These are phyloP conservation scores for bread wheat (Triticum aestivum) DNA, from an alignment of 176 grass and related monocot species.

Conservation along the genomic window DNA sequence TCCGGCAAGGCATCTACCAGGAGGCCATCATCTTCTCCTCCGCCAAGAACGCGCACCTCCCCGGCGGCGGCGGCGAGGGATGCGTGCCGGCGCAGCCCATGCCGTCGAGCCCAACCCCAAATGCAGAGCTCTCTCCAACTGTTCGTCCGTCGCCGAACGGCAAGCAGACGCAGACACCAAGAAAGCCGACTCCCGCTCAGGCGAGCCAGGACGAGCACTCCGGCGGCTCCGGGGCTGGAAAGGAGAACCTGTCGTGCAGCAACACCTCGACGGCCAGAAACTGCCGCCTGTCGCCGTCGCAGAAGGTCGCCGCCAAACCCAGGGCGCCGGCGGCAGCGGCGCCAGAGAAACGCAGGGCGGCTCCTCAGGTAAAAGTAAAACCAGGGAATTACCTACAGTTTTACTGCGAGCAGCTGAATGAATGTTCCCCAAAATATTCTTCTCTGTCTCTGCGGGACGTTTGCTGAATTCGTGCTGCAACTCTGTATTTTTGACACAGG, in stretches of 20 bases:
- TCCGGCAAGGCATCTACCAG: conserved; percentile 92
- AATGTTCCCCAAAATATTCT: neutral
- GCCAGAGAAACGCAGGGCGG: conserved; percentile 45
- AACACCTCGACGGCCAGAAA: conserved; percentile 39
- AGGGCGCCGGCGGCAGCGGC: conserved; percentile 4
- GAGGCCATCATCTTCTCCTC: conserved; percentile 82
- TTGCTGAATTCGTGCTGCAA: conserved; percentile 12
- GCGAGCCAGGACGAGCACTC: conserved; percentile 27
- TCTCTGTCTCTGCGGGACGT: too few relatives aligned
- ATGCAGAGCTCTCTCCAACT: conserved; percentile 16
- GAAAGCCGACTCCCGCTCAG: conserved; percentile 20
- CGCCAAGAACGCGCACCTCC: conserved; percentile 34
- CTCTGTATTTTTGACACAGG: conserved; percentile 24
- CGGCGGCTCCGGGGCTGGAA: conserved; percentile 25
- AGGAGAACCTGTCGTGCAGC: conserved; percentile 77
- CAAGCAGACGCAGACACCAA: conserved; percentile 40
- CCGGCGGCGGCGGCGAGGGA: conserved; percentile 4
- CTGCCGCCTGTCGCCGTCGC: conserved; percentile 43
- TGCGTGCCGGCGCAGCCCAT: conserved; percentile 32
- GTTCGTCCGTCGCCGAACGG: conserved; percentile 31
- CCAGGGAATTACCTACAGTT: neutral
- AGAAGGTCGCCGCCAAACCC: conserved; percentile 41
- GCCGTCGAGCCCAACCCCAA: conserved; percentile 20
- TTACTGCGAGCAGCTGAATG: neutral
- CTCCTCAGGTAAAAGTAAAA: conserved; percentile 50